Evolutionary conservation across 2,329 filamentous ascomycete species (phyloP).

Genomic region (Arachnomyces sp.): DNA sequence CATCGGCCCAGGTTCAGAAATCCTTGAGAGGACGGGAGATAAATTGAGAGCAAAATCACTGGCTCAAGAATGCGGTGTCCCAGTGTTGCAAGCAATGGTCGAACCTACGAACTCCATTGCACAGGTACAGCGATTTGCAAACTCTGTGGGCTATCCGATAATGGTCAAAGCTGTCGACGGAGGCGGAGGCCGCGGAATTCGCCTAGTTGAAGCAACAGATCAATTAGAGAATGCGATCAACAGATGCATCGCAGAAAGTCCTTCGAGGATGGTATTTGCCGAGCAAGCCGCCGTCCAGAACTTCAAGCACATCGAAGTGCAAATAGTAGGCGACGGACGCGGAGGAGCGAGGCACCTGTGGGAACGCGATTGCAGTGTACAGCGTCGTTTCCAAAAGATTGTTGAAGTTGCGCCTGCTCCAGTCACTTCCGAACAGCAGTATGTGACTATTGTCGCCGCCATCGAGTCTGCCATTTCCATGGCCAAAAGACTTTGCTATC

Average conservation of each 20-base stretch:
- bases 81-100: constrained; percentile 43
- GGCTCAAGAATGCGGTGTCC: constrained; percentile 46
- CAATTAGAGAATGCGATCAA: constrained; percentile 42
- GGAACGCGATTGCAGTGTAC: constrained; percentile 56
- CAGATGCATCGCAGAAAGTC: constrained; percentile 51
- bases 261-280: constrained; percentile 50
- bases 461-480: constrained; percentile 49
- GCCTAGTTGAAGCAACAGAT: constrained; percentile 40
- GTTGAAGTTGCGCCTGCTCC: constrained; percentile 53
- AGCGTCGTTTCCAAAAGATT: constrained; percentile 55
- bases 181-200: constrained; percentile 54
- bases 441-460: constrained; percentile 32
- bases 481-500: constrained; percentile 45
- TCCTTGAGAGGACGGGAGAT: constrained; percentile 49
- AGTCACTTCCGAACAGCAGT: constrained; percentile 38
- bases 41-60: constrained; percentile 48
- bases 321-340: constrained; percentile 51
- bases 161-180: constrained; percentile 61
- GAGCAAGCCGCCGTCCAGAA: constrained; percentile 57
- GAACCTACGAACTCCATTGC: constrained; percentile 36
- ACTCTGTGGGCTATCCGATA: constrained; percentile 44
- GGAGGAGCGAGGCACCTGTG: constrained; percentile 49
- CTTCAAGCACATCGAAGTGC: constrained; percentile 55
- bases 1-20: constrained; percentile 48
- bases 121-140: constrained; percentile 53